Conservation (phyloP, 352 stramenopile species). For the Phytophthora cajani region DNA sequence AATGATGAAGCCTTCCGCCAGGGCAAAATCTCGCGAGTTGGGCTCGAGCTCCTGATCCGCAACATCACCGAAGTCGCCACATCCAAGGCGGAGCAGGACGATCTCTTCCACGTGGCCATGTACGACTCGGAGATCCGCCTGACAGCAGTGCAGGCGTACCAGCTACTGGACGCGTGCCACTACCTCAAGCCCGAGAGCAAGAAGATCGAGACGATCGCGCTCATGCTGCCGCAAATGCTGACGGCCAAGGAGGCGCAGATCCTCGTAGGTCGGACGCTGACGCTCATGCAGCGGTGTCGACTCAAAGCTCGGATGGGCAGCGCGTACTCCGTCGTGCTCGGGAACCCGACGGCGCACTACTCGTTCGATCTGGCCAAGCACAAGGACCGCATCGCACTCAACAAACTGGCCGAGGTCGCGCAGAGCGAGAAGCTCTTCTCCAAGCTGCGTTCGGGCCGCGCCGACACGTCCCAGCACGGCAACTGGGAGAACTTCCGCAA, state of each 20-base stretch:
- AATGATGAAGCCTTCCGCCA: constrained; percentile 60
- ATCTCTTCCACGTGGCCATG: constrained; percentile 79
- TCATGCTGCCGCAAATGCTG: constrained; percentile 87
- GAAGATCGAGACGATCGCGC: constrained; percentile 72
- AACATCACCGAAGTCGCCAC: constrained; percentile 65
- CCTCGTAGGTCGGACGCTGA: constrained; percentile 70
- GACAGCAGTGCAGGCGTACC: constrained; percentile 76
- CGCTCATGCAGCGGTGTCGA: constrained; percentile 70
- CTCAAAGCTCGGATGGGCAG: constrained; percentile 86
- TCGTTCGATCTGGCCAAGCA: constrained; percentile 75
- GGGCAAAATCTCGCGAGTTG: constrained; percentile 67
- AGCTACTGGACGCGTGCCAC: constrained; percentile 82
- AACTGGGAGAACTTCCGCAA: constrained; percentile 95
- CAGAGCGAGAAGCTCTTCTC: constrained; percentile 86
- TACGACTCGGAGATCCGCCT: constrained; percentile 85
- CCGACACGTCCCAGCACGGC: constrained; percentile 88
- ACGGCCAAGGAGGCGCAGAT: constrained; percentile 79
- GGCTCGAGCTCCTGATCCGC: constrained; percentile 75
- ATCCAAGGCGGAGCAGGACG: constrained; percentile 73
- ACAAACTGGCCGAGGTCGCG: constrained; percentile 85
- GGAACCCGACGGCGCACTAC: constrained; percentile 87
- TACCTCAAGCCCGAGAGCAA: constrained; percentile 59
- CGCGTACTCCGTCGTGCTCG: constrained; percentile 84
- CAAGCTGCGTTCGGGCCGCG: constrained; percentile 50
- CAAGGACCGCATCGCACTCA: constrained; percentile 77